These are phyloP conservation scores for Mycena capillaripes DNA, from an alignment of 768 basidiomycete genomes.

Conservation along the genomic window DNA sequence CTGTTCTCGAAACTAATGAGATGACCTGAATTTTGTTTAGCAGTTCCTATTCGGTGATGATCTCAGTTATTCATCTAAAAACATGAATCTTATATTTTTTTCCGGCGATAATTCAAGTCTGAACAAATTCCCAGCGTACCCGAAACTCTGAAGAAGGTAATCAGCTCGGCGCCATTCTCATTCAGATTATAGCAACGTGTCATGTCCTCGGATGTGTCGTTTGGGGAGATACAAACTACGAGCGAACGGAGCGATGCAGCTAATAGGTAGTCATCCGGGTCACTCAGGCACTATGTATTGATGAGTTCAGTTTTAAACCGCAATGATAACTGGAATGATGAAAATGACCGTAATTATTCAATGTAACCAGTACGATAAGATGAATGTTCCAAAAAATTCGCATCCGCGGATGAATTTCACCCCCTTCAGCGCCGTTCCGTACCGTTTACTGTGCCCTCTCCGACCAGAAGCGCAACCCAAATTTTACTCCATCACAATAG, in stretches of 20 bases:
- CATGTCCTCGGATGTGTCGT: too few species aligned
- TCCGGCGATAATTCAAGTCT: too few species aligned
- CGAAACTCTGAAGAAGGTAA: too few species aligned
- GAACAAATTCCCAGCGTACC: too few species aligned
- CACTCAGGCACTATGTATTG: not conserved
- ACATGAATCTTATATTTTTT: too few species aligned
- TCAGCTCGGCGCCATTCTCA: too few species aligned
- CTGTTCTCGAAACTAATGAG: too few species aligned
- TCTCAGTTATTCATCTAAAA: too few species aligned
- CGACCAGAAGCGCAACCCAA: conserved; percentile 8
- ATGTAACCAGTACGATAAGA: conserved; percentile 2
- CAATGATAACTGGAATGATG: not conserved
- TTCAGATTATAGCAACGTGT: too few species aligned
- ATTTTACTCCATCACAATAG: conserved; percentile 8
- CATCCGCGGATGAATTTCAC: too few species aligned
- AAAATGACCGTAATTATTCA: not conserved
- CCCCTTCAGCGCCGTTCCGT: conserved; percentile 9
- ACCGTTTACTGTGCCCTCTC: not conserved
- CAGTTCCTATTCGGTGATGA: too few species aligned
- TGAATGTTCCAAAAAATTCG: conserved; percentile 9
- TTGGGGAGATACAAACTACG: not conserved
- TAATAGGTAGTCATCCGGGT: not conserved
- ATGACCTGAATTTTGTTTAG: too few species aligned
- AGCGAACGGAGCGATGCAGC: not conserved
- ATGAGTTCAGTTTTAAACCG: not conserved